These are phyloP conservation scores for Medicago truncatula DNA, from an alignment of 306 rosid species.

Conservation along the genomic window DNA sequence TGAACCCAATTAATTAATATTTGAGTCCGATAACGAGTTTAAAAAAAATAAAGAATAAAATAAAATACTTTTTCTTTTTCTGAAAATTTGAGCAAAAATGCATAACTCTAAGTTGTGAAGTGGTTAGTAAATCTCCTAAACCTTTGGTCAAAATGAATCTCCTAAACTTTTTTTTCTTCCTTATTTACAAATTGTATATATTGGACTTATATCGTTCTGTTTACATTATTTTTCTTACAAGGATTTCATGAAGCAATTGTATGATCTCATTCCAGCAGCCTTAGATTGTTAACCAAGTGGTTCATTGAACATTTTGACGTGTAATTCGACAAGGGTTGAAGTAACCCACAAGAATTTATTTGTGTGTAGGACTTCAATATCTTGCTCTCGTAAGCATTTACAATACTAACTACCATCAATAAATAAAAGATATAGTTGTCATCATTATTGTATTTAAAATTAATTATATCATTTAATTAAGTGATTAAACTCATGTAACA, in stretches of 20 bases:
- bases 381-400: slow-evolving; percentile 40
- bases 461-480: neutral
- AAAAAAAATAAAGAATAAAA: neutral
- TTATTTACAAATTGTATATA: neutral
- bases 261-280: neutral
- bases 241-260: slow-evolving; percentile 14
- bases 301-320: slow-evolving; percentile 45
- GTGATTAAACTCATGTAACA: too few relatives aligned
- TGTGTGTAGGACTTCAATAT: slow-evolving; percentile 46
- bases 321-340: slow-evolving; percentile 58
- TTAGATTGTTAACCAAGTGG: neutral
- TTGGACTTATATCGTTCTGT: slow-evolving; percentile 7
- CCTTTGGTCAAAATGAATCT: neutral
- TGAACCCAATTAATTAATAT: neutral
- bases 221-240: neutral
- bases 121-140: neutral
- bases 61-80: neutral
- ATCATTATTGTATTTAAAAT: slow-evolving; percentile 1
- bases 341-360: slow-evolving; percentile 58
- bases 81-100: neutral
- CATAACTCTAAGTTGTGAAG: neutral
- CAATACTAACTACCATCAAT: slow-evolving; percentile 32
- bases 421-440: slow-evolving; percentile 38
- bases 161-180: neutral
- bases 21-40: neutral